Evolutionary conservation across 2,329 filamentous ascomycete genomes (phyloP), one percentile per base, ranked within the genome.

Genomic region (Fusarium phyllophilum): DNA sequence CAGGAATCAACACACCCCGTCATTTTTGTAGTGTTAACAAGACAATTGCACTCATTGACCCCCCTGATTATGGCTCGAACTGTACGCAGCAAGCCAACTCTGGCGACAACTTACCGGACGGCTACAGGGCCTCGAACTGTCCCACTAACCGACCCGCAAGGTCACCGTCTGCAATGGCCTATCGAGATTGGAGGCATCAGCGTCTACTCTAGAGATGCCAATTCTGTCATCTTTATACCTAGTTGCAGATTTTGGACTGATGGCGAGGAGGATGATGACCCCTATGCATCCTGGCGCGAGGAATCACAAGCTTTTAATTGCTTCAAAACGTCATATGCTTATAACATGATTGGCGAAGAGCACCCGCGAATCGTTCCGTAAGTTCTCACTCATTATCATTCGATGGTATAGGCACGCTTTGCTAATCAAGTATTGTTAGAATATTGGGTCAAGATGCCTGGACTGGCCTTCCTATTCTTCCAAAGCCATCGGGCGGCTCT

Each of bases 281-380:
- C 45, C 1, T 39, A 63, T 31, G 62, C 62, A 0, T 1, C 0
- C 1, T 65, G 62, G 58, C 46, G 39, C 0, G 14, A 54, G 3
- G 62, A 65, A 2, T 0, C 3, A 0, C n/a, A 18, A 5, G 62
- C 12, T 34, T 46, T 34, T 6, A 0, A 7, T 5, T 63, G 45
- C 39, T 41, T 65, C 13, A 65, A 65, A 3, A 46, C 62, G 0
- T 65, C 46, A 3, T 51, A n/a, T 9, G 36, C 61, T 11, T 62
- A 62, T 3, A 44, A 62, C 5, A 17, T 64, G 5, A 49, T 64
- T 24, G 36, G 34, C 1, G 0, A 62, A 9, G 42, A 62, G 3
- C 61, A 62, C 5, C 44, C 56, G 1, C 24, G 29, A 4, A 62
- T 64, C 12, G 61, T 64, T 2, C 56, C 61, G 39, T 42, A 1